phyloP scores from a whole-genome alignment of 768 basidiomycete genomes.

The Termitomyces sp. region DNA sequence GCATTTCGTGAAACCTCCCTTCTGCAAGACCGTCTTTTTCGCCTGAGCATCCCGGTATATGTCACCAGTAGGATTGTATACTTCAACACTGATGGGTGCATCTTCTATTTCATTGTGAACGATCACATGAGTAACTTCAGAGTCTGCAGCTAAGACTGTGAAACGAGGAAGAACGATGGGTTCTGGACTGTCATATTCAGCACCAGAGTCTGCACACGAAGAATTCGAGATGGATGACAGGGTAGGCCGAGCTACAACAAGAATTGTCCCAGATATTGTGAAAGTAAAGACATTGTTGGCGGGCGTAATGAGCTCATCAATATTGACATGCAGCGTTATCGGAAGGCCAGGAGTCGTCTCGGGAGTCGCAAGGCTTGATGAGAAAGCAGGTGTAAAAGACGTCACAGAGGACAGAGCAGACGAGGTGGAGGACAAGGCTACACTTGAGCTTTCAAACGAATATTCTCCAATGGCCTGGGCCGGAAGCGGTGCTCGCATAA shows the following conservation, averaged over 20 bases:
- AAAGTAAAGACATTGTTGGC: conserved; percentile 62
- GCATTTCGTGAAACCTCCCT: conserved; percentile 53
- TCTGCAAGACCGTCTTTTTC: conserved; percentile 58
- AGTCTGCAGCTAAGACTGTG: conserved; percentile 61
- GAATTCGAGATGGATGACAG: conserved; percentile 20
- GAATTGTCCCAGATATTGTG: conserved; percentile 56
- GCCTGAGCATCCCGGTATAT: conserved; percentile 51
- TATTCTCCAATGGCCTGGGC: conserved; percentile 59
- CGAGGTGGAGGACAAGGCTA: conserved; percentile 26
- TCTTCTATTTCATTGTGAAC: conserved; percentile 55
- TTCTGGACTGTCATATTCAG: conserved; percentile 25
- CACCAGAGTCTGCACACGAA: conserved; percentile 6
- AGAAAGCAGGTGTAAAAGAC: conserved; percentile 41
- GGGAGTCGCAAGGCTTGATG: conserved; percentile 19
- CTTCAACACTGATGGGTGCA: conserved; percentile 42
- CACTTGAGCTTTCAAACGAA: conserved; percentile 60
- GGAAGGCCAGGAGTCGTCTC: conserved; percentile 47
- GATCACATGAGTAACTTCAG: conserved; percentile 50
- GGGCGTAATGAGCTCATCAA: conserved; percentile 68
- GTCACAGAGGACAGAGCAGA: conserved; percentile 40
- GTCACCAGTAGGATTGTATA: conserved; percentile 55
- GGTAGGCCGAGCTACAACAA: conserved; percentile 44
- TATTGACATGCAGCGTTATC: conserved; percentile 72
- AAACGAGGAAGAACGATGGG: conserved; percentile 65
- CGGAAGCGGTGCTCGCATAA: conserved; percentile 73